Conservation (phyloP, 495 filamentous ascomycete genomes). For the Wilcoxina mikolae region DNA sequence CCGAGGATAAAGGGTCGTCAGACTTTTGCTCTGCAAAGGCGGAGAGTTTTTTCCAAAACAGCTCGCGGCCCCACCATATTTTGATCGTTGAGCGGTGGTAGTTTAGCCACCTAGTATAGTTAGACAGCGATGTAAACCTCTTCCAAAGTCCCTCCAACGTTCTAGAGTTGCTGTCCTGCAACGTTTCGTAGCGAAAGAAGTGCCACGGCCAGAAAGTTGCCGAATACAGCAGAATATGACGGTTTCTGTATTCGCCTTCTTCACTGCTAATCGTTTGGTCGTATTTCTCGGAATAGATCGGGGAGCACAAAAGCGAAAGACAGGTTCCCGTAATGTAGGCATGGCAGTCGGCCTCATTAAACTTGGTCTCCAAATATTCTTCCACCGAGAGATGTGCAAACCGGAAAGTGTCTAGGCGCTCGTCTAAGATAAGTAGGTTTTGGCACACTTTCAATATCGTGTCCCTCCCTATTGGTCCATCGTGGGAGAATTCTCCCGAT, state of each 20-base stretch:
- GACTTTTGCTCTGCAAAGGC: too few relatives aligned
- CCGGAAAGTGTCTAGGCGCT: conserved; percentile 17
- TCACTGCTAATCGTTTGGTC: background rate
- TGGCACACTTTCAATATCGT: too few relatives aligned
- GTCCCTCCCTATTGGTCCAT: background rate
- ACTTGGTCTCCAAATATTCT: conserved; percentile 11
- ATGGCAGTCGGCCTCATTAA: background rate
- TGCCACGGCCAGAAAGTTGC: background rate
- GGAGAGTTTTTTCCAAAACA: too few relatives aligned
- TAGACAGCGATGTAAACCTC: too few relatives aligned
- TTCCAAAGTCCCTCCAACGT: too few relatives aligned
- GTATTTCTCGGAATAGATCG: background rate
- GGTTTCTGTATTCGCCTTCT: background rate
- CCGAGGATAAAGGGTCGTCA: too few relatives aligned
- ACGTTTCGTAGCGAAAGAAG: too few relatives aligned
- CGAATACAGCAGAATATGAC: background rate
- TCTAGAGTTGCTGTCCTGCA: too few relatives aligned
- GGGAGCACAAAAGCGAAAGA: background rate
- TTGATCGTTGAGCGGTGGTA: too few relatives aligned
- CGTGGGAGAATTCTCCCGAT: background rate
- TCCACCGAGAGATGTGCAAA: too few relatives aligned
- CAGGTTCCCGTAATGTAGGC: background rate
- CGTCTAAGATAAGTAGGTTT: conserved; percentile 22
- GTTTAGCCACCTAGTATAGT: too few relatives aligned
- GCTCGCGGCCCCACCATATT: too few relatives aligned